Base-by-base conservation (phyloP, 768 basidiomycete genomes). In the Strobilomyces dryophilus region DNA sequence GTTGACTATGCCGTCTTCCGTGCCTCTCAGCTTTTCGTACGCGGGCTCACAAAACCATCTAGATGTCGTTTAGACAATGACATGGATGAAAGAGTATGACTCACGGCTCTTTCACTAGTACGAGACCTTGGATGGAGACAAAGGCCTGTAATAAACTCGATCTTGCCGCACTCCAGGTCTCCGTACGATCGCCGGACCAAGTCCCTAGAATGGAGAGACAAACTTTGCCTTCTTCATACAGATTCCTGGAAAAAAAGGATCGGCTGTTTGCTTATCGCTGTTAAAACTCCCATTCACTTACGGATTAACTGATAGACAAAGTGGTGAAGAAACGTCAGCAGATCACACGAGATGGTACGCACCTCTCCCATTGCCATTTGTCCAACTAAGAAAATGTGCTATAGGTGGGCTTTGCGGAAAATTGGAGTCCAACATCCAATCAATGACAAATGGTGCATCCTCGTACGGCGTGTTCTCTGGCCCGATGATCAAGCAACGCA, bases 151-250 rank as follows among this genome's bases (percentile, higher is more conserved):
- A 78, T 24, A 98, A 72, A 15, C 92, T 95, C 1, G 92, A 95
- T 42, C 89, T 78, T 34, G 82, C 74, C 1, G 92, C 77, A 60
- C 80, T 92, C 94, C 94, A 98, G 8, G 81, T 84, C 72, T 98
- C 92, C 55, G 78, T 87, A 64, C 78, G 82, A 61, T 95, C 95
- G 9, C 94, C 94, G 8, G 83, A 79, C 94, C 94, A 97, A 0
- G 93, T 95, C 15, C 91, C 91, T 8, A 95, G 72, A 45, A 95
- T 91, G 15, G 92, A 95, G 39, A 95, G 69, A 61, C 93, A 95
- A 29, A 95, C 92, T 68, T 95, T 95, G 41, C 94, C 94, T 58
- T 97, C 94, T 64, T 95, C 93, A 57, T 98, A 98, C 39, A 97
- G 69, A 71, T 95, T 95, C 39, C 88, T 90, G 55, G 10, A 40